Evolutionary conservation across 2,329 filamentous ascomycete species (phyloP).

Genomic region (Celoporthe dispersa): DNA sequence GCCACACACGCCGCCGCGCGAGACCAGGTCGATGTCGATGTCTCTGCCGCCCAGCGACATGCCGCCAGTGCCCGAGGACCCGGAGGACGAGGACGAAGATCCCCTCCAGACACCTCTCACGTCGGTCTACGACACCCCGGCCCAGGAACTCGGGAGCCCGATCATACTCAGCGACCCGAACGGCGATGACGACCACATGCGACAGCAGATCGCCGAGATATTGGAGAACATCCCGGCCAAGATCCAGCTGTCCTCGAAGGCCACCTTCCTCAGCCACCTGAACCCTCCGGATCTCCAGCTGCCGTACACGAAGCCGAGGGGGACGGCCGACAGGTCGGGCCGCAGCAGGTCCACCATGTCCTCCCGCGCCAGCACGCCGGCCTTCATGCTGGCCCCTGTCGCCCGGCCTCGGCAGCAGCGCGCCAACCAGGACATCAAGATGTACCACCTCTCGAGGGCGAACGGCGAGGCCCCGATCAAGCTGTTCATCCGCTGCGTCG

Average conservation of each 20-base stretch:
- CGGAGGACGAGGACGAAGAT: conserved; percentile 48
- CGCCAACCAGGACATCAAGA: conserved; percentile 76
- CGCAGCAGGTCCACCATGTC: conserved; percentile 57
- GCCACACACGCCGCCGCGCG: conserved; percentile 27
- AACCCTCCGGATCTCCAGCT: conserved; percentile 63
- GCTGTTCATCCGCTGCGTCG: conserved; percentile 89
- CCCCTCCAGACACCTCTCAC: conserved; percentile 49
- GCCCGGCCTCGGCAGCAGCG: conserved; percentile 52
- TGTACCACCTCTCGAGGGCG: conserved; percentile 87
- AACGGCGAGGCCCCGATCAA: conserved; percentile 89
- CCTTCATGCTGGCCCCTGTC: conserved; percentile 71
- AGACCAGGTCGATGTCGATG: conserved; percentile 42
- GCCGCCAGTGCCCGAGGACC: conserved; percentile 48
- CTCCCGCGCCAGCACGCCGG: conserved; percentile 56
- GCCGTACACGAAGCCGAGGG: conserved; percentile 45
- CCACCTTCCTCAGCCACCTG: conserved; percentile 53
- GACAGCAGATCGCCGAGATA: conserved; percentile 79
- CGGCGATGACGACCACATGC: conserved; percentile 68
- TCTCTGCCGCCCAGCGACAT: conserved; percentile 51
- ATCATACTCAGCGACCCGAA: conserved; percentile 41
- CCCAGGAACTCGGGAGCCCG: conserved; percentile 41
- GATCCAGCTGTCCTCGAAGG: conserved; percentile 71
- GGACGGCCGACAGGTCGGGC: conserved; percentile 41
- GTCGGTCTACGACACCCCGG: conserved; percentile 50
- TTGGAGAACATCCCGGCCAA: conserved; percentile 77